These are phyloP conservation scores for Xylaria cubensis DNA, from an alignment of 495 filamentous ascomycete species.

Conservation along the genomic window DNA sequence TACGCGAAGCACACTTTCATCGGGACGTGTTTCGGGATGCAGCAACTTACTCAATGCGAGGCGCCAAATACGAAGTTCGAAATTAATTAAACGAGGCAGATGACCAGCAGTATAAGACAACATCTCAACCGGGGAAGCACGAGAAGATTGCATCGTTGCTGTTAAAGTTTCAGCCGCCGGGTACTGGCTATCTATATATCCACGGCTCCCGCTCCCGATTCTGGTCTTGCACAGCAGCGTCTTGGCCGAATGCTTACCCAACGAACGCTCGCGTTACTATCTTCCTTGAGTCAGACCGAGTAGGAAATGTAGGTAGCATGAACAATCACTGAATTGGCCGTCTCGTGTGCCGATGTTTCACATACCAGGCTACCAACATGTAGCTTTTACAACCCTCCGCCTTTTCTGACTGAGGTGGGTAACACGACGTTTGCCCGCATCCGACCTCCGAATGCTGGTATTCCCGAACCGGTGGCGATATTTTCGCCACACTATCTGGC, in stretches of 20 bases:
- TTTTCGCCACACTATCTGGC: background rate
- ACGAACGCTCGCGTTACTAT: background rate
- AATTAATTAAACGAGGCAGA: background rate
- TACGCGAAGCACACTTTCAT: constrained; percentile 7
- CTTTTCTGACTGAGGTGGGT: background rate
- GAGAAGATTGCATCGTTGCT: background rate
- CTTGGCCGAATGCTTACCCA: background rate
- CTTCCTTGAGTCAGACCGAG: background rate
- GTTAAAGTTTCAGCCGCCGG: background rate
- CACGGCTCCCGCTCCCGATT: background rate
- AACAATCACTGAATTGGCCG: background rate
- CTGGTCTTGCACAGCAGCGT: background rate
- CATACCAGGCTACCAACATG: background rate
- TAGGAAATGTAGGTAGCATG: background rate
- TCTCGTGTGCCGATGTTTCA: constrained; percentile 2
- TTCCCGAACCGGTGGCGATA: constrained; percentile 3
- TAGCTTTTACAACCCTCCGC: background rate
- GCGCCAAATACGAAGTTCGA: background rate
- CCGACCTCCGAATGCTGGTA: constrained; percentile 1
- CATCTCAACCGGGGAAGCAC: constrained; percentile 1
- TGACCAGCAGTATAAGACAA: background rate
- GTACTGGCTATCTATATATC: background rate
- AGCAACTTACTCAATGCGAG: background rate
- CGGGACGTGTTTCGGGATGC: background rate
- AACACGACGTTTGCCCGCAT: constrained; percentile 11